Evolutionary conservation across 2,329 filamentous ascomycete genomes (phyloP), one percentile per base, ranked within the genome.

Genomic region (Hymenoscyphus infarciens): DNA sequence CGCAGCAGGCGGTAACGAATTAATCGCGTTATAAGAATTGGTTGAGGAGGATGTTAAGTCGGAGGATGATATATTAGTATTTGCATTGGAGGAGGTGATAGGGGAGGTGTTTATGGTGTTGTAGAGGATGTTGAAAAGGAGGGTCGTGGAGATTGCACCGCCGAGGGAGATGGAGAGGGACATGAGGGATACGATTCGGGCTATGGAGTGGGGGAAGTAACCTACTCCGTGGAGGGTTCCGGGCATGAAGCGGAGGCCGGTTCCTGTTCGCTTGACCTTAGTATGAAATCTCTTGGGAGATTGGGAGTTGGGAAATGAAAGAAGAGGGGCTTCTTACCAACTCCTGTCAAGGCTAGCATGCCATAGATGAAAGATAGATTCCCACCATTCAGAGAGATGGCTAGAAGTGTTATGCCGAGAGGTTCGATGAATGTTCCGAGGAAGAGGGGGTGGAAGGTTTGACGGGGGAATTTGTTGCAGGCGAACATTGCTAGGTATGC

Each of bases 211-310:
- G 0, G 83, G 84, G 74, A 87, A 88, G 63, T 86, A 81, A 0
- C 83, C 87, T 0, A 87, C 80, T 0, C 82, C 29, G 7, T 31
- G 29, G 29, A 31, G 29, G 29, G 29, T 69, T 62, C 74, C 70
- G 5, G 85, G 85, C 82, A 89, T 89, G 69, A 88, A 82, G n/a
- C 86, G 80, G 13, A 88, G 73, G 0, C 86, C 87, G 0, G 83
- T 85, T 0, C 88, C 87, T 0, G 79, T 29, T 29, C 6, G 6
- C 6, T 6, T 3, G 3, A 29, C 6, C 27, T 3, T n/a, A n/a
- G n/a, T n/a, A n/a, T n/a, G n/a, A n/a, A n/a, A 29, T 29, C 6
- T 29, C 3, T 6, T 29, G 3, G 27, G 27, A 29, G 6, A 29
- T 29, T 29, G 85, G 1, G 76, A 70, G 69, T 89, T 89, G 3